Base-by-base conservation (phyloP, 495 filamentous ascomycete species). In the Penicillium paradoxum region DNA sequence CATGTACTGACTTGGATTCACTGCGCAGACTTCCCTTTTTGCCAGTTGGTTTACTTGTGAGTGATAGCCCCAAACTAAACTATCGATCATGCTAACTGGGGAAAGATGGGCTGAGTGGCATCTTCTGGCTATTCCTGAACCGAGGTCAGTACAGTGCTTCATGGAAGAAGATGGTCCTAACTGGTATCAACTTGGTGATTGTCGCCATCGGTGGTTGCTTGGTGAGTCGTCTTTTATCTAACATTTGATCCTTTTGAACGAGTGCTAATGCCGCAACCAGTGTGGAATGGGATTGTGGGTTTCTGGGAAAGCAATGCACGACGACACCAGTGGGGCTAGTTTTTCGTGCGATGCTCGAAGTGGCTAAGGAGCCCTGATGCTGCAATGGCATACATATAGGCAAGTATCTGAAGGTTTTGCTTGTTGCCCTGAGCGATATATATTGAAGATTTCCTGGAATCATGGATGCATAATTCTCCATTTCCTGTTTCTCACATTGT, bases 61-160 rank as follows among this genome's bases (percentile, higher is more conserved):
- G 60, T 59, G 77, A 79, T 53, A 83, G n/a, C n/a, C n/a, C n/a
- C n/a, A n/a, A n/a, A n/a, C 29, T 2, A 83, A 55, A 67, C 18
- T 60, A 44, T 34, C 18, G 18, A 33, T n/a, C n/a, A n/a, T n/a
- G 17, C 13, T 39, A 2, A 36, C 5, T 2, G 1, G 17, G 6
- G 0, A n/a, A 30, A 65, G 59, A 68, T 22, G 72, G 73, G 1
- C 45, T 71, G 8, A 65, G 62, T 21, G 66, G 67, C 8, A 54
- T 73, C 0, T 72, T 72, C 45, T 72, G 73, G 73, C 44, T 74
- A 2, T 67, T 59, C 42, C 19, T 75, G 54, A 75, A 75, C 15
- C 47, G 63, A 49, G 70, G 67, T 4, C 51, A 42, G 14, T 69
- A 71, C 24, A 30, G 40, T 6, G 45, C 48, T 8, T 62, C 51